Evolutionary conservation across 2,329 filamentous ascomycete species (phyloP).

Genomic region (Colletotrichum sansevieriae): DNA sequence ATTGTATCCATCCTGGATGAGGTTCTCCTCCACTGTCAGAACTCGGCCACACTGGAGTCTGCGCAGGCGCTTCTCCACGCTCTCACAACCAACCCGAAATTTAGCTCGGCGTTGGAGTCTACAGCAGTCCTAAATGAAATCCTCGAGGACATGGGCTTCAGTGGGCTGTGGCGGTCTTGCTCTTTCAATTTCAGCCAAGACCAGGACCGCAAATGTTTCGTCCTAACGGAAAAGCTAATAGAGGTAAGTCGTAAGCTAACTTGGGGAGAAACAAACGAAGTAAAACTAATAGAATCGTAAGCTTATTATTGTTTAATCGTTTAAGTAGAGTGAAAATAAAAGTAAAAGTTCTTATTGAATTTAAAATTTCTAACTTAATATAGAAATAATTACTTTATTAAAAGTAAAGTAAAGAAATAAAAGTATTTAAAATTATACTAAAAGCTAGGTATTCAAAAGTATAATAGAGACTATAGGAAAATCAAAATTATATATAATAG

Average conservation of each 20-base stretch:
- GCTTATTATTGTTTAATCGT: conserved; percentile 39
- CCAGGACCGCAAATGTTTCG: conserved; percentile 64
- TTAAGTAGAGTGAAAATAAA: too few species aligned
- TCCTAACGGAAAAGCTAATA: conserved; percentile 71
- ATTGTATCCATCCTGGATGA: conserved; percentile 72
- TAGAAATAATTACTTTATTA: too few species aligned
- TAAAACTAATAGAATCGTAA: conserved; percentile 6
- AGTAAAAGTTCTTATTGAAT: too few species aligned
- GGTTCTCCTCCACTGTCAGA: conserved; percentile 73
- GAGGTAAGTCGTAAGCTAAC: conserved; percentile 58
- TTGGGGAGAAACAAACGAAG: conserved; percentile 9
- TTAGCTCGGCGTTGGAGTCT: conserved; percentile 62
- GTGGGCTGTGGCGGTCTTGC: conserved; percentile 71
- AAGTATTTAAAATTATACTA: too few species aligned
- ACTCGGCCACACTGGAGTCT: conserved; percentile 68
- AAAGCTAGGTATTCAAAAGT: too few species aligned
- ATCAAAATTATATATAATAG: too few species aligned
- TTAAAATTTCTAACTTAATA: too few species aligned
- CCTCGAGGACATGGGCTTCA: conserved; percentile 72
- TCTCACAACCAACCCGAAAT: conserved; percentile 67
- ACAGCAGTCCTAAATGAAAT: conserved; percentile 63
- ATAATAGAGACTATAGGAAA: too few species aligned
- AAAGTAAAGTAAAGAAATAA: too few species aligned
- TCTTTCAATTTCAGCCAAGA: conserved; percentile 64
- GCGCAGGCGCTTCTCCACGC: conserved; percentile 72